Base-by-base conservation (phyloP, 2,329 filamentous ascomycete species). In the Pseudocercospora macadamiae region DNA sequence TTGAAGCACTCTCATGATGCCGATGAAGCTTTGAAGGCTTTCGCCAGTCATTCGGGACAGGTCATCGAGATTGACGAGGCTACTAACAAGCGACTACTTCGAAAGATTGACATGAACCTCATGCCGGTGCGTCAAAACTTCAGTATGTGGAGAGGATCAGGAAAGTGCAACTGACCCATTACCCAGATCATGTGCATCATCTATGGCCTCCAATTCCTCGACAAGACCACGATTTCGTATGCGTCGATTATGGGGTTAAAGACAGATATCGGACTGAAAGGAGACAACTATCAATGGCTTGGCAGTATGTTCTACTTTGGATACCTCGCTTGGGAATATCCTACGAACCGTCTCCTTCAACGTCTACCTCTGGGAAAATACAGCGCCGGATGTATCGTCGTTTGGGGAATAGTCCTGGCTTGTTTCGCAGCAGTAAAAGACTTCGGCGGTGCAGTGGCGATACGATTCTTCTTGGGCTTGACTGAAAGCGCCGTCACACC, bases 401-500 rank as follows among this genome's bases (percentile, higher is more conserved):
- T 85, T 65, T 89, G 86, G 86, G 86, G 86, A 1, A 44, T 79
- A 0, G 80, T 84, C 1, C 75, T 90, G 1, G 77, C 80, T 55
- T 86, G 85, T 68, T 87, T 89, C 68, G 86, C 87, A 0, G 86
- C 82, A 0, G 83, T 85, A 0, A 76, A 79, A 28, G 83, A 83
- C 69, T 90, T 85, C 66, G 75, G 78, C 0, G 83, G 86, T 1
- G 83, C 86, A 0, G 80, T 89, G 19, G 85, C 84, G 0, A 81
- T 89, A 30, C 82, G 88, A 0, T 86, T 89, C 70, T 84, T 90
- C 65, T 79, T 89, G 0, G 88, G 88, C 25, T 78, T 88, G 0
- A 88, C 88, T 55, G 88, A 91, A 70, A 79, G 86, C 0, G 85
- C 86, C 0, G 86, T 90, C 1, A 88, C 86, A 0, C 88, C 88